Conservation (phyloP, 1,284 basidiomycete species). For the Papiliotrema fonsecae region DNA sequence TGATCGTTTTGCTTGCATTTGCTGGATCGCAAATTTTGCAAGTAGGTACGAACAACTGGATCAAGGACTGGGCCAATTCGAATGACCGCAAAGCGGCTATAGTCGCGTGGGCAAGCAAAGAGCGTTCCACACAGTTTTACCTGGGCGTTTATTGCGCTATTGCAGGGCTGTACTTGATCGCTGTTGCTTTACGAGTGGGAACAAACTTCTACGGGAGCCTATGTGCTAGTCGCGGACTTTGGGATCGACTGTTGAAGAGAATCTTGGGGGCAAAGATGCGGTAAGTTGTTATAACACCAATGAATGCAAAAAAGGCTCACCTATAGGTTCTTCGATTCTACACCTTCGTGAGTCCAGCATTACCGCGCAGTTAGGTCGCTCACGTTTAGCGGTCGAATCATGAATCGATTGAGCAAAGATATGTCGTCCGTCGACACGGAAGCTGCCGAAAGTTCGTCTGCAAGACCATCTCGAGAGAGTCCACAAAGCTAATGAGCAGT, state of each 20-base stretch:
- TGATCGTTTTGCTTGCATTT: slow-evolving; percentile 31
- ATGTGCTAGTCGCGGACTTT: slow-evolving; percentile 36
- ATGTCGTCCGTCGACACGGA: slow-evolving; percentile 52
- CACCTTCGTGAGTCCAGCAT: slow-evolving; percentile 28
- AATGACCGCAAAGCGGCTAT: slow-evolving; percentile 10
- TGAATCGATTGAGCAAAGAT: slow-evolving; percentile 53
- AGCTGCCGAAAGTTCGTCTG: slow-evolving; percentile 34
- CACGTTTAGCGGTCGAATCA: slow-evolving; percentile 49
- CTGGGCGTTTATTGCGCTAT: slow-evolving; percentile 38
- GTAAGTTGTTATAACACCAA: slow-evolving; percentile 5
- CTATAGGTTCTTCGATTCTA: slow-evolving; percentile 46
- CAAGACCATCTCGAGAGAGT: background rate
- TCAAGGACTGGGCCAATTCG: slow-evolving; percentile 44
- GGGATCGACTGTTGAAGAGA: slow-evolving; percentile 34
- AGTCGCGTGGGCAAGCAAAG: slow-evolving; percentile 1
- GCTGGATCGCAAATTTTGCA: slow-evolving; percentile 41
- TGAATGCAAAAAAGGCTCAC: background rate
- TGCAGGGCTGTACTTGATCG: slow-evolving; percentile 34
- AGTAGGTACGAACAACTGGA: slow-evolving; percentile 44
- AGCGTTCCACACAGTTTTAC: slow-evolving; percentile 33
- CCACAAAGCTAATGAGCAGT: slow-evolving; percentile 17
- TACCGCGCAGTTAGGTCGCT: background rate
- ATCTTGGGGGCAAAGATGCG: slow-evolving; percentile 47
- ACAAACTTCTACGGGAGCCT: slow-evolving; percentile 39
- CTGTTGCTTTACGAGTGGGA: slow-evolving; percentile 36